Percentiles rank a stretch among this genome's conserved stretches.
Conservation (phyloP, 2,329 filamentous ascomycete genomes). For the Allantophomopsis lycopodina region DNA sequence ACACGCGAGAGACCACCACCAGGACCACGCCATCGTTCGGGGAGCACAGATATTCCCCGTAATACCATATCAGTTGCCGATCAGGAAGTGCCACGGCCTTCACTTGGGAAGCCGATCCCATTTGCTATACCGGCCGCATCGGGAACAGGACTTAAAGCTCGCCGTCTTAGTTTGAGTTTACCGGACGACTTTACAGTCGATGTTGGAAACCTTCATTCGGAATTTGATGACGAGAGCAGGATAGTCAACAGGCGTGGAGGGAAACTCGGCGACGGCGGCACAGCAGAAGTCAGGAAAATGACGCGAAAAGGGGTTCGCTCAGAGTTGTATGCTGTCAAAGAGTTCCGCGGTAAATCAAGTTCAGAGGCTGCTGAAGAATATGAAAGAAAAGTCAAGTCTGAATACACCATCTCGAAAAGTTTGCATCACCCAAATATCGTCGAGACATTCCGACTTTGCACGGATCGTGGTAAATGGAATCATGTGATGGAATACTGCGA, state of each 20-base stretch:
- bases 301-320: constrained; percentile 47
- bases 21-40: constrained; percentile 9
- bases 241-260: constrained; percentile 61
- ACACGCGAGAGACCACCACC: constrained; percentile 5
- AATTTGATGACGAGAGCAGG: constrained; percentile 59
- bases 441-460: constrained; percentile 64
- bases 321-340: constrained; percentile 74
- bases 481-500: constrained; percentile 90
- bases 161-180: constrained; percentile 61
- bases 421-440: constrained; percentile 81
- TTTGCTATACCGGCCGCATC: constrained; percentile 52
- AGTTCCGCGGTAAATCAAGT: constrained; percentile 62
- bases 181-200: constrained; percentile 65
- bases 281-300: constrained; percentile 74
- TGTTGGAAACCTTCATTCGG: constrained; percentile 50
- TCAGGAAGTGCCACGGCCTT: constrained; percentile 1
- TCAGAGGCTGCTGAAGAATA: constrained; percentile 63
- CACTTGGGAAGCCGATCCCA: constrained; percentile 21
- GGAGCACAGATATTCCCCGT: constrained; percentile 12
- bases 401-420: constrained; percentile 78
- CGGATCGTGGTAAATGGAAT: constrained; percentile 64
- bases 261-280: constrained; percentile 69
- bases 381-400: constrained; percentile 80
- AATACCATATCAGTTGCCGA: no score
- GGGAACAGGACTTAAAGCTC: constrained; percentile 64